Percentiles rank a stretch among this genome's conserved stretches.
Evolutionary conservation across 1,139 yeast genomes (phyloP).

Genomic region (Zygoascus meyerae): DNA sequence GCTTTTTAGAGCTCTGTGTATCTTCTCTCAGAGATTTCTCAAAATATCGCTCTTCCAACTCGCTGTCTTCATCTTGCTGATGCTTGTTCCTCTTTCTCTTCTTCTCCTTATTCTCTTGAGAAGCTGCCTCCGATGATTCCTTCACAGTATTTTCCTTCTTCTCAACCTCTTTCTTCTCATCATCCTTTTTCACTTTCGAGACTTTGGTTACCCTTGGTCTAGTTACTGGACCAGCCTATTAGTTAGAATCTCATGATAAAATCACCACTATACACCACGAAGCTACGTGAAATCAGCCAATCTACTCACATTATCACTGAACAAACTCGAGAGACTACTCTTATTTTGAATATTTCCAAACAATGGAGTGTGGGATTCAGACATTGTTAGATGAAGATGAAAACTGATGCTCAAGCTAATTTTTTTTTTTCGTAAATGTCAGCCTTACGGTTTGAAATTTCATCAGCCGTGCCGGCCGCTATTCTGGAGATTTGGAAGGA

Average conservation of each 20-base stretch:
- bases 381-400: too few relatives aligned
- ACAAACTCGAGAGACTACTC: background rate
- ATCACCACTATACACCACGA: background rate
- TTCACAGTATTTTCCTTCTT: background rate
- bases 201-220: slow-evolving; percentile 2
- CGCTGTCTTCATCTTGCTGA: slow-evolving; percentile 5
- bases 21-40: slow-evolving; percentile 5
- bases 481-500: too few relatives aligned
- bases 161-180: background rate
- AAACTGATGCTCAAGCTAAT: too few relatives aligned
- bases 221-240: slow-evolving; percentile 13
- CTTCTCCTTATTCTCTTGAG: background rate
- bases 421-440: too few relatives aligned
- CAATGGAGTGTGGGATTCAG: background rate
- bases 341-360: background rate
- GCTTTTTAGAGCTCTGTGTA: slow-evolving; percentile 8
- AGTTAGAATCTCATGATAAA: background rate
- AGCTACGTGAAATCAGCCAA: background rate
- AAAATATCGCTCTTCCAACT: slow-evolving; percentile 5
- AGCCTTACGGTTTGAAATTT: too few relatives aligned
- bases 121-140: background rate
- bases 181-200: background rate
- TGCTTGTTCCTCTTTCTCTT: slow-evolving; percentile 9
- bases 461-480: too few relatives aligned
- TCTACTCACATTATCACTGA: background rate